phyloP scores from a whole-genome alignment of 2,329 filamentous ascomycete species.

The Cercospora sojina region DNA sequence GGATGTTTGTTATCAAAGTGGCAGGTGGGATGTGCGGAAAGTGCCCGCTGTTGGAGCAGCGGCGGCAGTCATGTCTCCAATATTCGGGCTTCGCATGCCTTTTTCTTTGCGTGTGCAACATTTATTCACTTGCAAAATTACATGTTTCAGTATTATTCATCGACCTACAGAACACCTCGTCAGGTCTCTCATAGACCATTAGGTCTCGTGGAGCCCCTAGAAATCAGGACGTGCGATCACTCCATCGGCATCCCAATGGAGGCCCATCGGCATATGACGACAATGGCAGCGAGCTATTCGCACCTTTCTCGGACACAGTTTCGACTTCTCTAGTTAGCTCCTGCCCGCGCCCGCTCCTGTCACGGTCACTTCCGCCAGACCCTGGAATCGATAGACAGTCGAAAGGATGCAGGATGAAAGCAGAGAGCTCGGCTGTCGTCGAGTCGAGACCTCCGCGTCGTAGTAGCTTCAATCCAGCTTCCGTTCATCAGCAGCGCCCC shows the following conservation, averaged over 20 bases:
- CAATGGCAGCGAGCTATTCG: not conserved
- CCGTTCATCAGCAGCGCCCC: not conserved
- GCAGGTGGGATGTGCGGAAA: constrained; percentile 5
- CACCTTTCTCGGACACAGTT: not conserved
- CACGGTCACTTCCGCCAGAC: not conserved
- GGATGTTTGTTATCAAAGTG: not conserved
- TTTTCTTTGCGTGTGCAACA: not conserved
- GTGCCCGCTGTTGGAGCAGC: not conserved
- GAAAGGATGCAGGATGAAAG: not conserved
- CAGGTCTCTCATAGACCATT: not conserved
- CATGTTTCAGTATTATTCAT: not conserved
- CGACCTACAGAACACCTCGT: not conserved
- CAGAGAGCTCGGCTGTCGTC: not conserved
- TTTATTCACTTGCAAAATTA: not conserved
- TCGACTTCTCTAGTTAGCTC: not conserved
- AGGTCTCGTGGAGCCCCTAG: not conserved
- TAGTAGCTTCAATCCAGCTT: not conserved
- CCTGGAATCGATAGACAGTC: not conserved
- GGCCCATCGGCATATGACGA: not conserved
- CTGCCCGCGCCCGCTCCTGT: too few relatives aligned
- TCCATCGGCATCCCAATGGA: not conserved
- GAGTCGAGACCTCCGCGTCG: constrained; percentile 16
- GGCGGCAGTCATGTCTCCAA: not conserved
- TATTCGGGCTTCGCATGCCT: not conserved
- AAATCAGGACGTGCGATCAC: not conserved